Percentiles rank a stretch among this genome's conserved stretches.
Conservation (phyloP, 805 yeast species). For the Komagataella pastoris region DNA sequence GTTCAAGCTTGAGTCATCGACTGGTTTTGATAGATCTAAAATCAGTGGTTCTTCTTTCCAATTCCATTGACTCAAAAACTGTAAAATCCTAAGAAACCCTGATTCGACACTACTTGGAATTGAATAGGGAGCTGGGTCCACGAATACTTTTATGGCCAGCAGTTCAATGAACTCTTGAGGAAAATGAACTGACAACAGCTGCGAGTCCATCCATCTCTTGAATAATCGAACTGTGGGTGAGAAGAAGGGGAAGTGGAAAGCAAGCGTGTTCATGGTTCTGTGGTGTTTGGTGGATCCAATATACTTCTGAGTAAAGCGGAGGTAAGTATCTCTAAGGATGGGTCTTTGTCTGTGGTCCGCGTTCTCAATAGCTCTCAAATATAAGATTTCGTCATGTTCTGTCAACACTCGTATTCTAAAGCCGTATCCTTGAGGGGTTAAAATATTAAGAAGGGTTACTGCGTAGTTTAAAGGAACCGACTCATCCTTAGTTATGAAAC, state of each 20-base stretch:
- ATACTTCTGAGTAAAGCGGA: conserved; percentile 53
- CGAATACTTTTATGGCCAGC: conserved; percentile 70
- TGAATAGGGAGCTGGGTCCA: conserved; percentile 76
- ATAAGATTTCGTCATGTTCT: conserved; percentile 71
- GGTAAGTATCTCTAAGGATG: conserved; percentile 44
- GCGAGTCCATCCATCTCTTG: conserved; percentile 84
- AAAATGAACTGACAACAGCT: conserved; percentile 57
- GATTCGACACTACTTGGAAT: conserved; percentile 68
- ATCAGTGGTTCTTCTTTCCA: conserved; percentile 86
- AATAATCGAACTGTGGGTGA: conserved; percentile 75
- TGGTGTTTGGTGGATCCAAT: conserved; percentile 67
- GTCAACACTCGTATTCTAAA: conserved; percentile 66
- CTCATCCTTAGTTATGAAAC: conserved; percentile 54
- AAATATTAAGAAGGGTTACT: conserved; percentile 43
- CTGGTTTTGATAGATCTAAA: conserved; percentile 55
- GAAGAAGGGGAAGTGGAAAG: conserved; percentile 58
- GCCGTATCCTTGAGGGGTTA: conserved; percentile 85
- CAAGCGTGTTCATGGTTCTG: conserved; percentile 57
- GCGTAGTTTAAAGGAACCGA: conserved; percentile 53
- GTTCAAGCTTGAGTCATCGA: conserved; percentile 6
- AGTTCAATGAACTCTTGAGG: conserved; percentile 74
- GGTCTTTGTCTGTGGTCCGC: conserved; percentile 47
- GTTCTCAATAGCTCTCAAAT: conserved; percentile 58
- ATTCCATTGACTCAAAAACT: conserved; percentile 74
- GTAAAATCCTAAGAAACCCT: conserved; percentile 67